Percentiles rank a stretch among this genome's conserved stretches.
Evolutionary conservation across 345 rosid genomes (phyloP).

Genomic region (Tarenaya hassleriana): DNA sequence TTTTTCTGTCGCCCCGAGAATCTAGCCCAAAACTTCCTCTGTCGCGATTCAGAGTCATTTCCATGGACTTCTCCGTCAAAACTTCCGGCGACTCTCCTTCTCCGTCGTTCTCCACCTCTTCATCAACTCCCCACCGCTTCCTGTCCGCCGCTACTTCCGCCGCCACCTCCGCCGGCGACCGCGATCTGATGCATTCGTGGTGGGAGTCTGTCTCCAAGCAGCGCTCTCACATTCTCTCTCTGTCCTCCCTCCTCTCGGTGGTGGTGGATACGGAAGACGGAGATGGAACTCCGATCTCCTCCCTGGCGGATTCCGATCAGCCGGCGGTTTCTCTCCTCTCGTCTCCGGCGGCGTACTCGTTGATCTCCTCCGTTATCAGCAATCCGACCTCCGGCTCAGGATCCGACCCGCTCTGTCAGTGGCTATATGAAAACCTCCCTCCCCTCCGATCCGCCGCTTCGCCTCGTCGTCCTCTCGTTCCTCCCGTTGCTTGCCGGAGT

Average conservation of each 20-base stretch:
- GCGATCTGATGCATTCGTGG: constrained; percentile 84
- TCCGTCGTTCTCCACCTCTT: constrained; percentile 36
- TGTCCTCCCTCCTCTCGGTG: constrained; percentile 53
- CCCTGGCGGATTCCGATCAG: constrained; percentile 83
- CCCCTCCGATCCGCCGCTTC: constrained; percentile 75
- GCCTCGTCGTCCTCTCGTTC: constrained; percentile 75
- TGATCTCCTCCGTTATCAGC: constrained; percentile 45
- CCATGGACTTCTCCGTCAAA: constrained; percentile 36
- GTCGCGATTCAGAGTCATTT: constrained; percentile 20
- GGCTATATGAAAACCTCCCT: constrained; percentile 95
- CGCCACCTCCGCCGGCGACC: constrained; percentile 23
- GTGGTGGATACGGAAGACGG: constrained; percentile 3
- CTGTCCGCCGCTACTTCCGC: constrained; percentile 20
- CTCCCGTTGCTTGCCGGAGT: constrained; percentile 65
- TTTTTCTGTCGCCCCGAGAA: constrained; percentile 15
- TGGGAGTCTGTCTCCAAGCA: constrained; percentile 94
- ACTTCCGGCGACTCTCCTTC: constrained; percentile 36
- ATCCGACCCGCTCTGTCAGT: constrained; percentile 85
- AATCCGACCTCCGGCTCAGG: constrained; percentile 69
- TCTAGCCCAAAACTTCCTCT: constrained; percentile 9
- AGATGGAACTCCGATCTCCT: constrained; percentile 41
- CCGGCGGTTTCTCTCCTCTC: constrained; percentile 91
- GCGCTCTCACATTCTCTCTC: constrained; percentile 74
- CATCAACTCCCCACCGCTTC: constrained; percentile 27
- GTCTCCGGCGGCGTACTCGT: constrained; percentile 54